Base-by-base conservation (phyloP, 495 filamentous ascomycete genomes). In the Neurospora intermedia region DNA sequence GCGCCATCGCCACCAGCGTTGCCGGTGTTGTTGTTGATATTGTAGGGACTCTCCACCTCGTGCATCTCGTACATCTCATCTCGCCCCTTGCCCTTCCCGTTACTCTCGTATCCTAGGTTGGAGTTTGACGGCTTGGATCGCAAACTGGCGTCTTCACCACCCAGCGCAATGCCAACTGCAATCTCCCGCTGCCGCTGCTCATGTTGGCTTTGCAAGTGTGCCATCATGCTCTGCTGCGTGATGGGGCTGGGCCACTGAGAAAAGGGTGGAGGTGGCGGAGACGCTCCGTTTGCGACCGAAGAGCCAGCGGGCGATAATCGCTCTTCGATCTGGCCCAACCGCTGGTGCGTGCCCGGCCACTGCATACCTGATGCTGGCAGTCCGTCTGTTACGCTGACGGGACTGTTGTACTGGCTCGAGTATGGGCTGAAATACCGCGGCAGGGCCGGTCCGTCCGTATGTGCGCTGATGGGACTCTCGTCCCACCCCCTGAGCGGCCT, bases 371-470 rank as follows among this genome's bases (percentile, higher is more conserved):
- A 75, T 16, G 76, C 75, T 42, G 76, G 74, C 1, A 73, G 72
- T 31, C 75, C 77, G 42, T 84, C 83, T 46, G 79, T 76, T 20
- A 73, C 82, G 62, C 79, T 83, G 40, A 85, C 77, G 40, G 85
- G 85, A 75, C 84, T 85, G 78, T 83, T 84, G 75, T 81, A 86
- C 69, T 82, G 78, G 71, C 83, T 84, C 6, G 78, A 74, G 71
- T 86, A 86, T 0, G 85, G 85, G 20, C 82, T 84, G 74, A 85
- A 85, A 75, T 86, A 86, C 7, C 82, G 83, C 23, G 83, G 83
- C 72, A 82, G 81, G 9, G 81, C 71, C 16, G 69, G 62, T 31
- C 74, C 72, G n/a, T 82, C 80, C 3, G 81, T 82, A n/a, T 70
- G 71, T 2, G 82, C 81, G 72, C 81, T 85, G 69, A 84, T 73